Evolutionary conservation across 23 red algal species (phyloP), one percentile per base, ranked within the genome.

Genomic region (Agarophyton chilense): DNA sequence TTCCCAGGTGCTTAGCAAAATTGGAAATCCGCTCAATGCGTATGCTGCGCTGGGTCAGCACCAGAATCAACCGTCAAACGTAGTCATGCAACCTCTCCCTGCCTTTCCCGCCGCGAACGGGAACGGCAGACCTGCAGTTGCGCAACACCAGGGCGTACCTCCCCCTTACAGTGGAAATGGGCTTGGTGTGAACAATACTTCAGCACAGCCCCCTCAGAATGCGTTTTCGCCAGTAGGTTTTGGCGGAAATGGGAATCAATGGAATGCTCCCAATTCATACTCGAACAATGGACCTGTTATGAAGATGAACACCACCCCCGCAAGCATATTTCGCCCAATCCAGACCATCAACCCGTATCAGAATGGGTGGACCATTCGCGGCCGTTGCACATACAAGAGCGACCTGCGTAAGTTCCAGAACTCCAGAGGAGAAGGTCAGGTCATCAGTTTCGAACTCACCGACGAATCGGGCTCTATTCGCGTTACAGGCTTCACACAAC

Each of bases 361-460:
- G 66, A 99, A 90, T 51, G 93, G 88, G 19, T 95, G 89, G 93
- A 92, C 70, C 31, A 99, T 99, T 72, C 82, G 90, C 33, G 97
- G 97, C 16, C 94, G 97, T 29, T 94, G 94, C 38, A 90, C 80
- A 26, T 82, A 86, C 41, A 93, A 94, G 54, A 76, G 86, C 36
- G 84, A 94, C 38, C 70, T 99, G n/a, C 92, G 97, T 2, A 91
- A 85, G 32, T 99, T 96, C 79, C 75, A 87, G 58, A 96, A 96
- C 58, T 77, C 77, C 18, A 60, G 82, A 9, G 89, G 93, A 36
- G 97, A 99, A 42, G 97, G 97, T 2, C 80, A 91, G 22, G 78
- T 99, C 24, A 92, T 99, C 72, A 92, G 87, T 40, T 99, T 99
- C 82, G 97, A 99, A 65, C 86, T 99, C 46, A 81, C 91, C 22